Conservation (phyloP, 495 filamentous ascomycete species). For the Penicillium bovifimosum region DNA sequence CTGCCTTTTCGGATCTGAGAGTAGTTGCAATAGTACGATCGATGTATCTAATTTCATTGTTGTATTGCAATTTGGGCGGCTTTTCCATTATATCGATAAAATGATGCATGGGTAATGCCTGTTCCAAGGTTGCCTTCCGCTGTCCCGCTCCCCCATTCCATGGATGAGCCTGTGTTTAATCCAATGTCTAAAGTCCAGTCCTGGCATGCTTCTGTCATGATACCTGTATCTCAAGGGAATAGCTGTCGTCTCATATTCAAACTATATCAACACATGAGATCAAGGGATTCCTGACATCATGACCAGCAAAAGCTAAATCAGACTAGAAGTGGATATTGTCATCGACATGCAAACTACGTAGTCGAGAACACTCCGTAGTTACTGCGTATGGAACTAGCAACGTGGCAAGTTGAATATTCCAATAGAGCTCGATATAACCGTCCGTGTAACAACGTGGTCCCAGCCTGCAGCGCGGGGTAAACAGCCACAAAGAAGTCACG, state of each 20-base stretch:
- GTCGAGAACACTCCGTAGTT: too few relatives aligned
- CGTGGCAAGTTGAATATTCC: not conserved
- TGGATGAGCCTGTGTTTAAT: slow-evolving; percentile 6
- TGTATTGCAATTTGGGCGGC: not conserved
- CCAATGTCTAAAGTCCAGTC: slow-evolving; percentile 3
- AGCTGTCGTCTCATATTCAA: too few relatives aligned
- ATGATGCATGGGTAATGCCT: not conserved
- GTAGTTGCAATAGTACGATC: not conserved
- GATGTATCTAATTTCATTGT: not conserved
- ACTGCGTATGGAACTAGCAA: too few relatives aligned
- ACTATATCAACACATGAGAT: too few relatives aligned
- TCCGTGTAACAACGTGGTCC: not conserved
- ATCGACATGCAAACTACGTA: too few relatives aligned
- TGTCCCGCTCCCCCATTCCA: slow-evolving; percentile 8
- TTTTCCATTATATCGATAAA: not conserved
- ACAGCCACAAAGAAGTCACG: not conserved
- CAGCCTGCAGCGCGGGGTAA: not conserved
- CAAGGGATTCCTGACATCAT: not conserved
- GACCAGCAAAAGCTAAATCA: not conserved
- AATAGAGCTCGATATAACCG: not conserved
- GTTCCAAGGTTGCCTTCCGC: not conserved
- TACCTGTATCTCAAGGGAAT: too few relatives aligned
- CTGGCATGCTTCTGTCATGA: not conserved
- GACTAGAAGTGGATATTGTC: too few relatives aligned
- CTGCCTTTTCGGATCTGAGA: not conserved